phyloP scores from a whole-genome alignment of 2,329 filamentous ascomycete species.

The Neonectria ditissima region DNA sequence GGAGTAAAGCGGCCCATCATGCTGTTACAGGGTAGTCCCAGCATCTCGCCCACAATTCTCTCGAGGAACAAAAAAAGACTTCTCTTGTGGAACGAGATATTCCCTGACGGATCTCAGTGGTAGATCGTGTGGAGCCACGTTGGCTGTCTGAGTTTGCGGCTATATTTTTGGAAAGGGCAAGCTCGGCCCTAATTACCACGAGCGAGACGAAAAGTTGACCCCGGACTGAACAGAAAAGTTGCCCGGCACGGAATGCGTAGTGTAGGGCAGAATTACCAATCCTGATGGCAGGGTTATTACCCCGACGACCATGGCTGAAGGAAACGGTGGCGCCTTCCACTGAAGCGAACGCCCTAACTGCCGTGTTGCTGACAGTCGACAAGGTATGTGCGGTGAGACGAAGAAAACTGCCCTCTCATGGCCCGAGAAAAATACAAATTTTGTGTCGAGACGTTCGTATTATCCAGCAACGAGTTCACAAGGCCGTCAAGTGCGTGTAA shows the following conservation, averaged over 20 bases:
- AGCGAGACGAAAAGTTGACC: not conserved
- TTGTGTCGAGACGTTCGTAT: slow-evolving; percentile 10
- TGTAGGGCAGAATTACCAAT: not conserved
- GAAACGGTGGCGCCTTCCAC: not conserved
- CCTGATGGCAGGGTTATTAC: slow-evolving; percentile 18
- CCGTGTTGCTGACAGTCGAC: slow-evolving; percentile 18
- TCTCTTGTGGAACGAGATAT: not conserved
- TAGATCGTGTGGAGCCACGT: not conserved
- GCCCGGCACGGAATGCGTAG: not conserved
- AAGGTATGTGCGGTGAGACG: not conserved
- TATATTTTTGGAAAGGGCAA: not conserved
- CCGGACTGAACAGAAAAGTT: not conserved
- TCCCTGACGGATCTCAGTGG: not conserved
- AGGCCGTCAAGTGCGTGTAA: not conserved
- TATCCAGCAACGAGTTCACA: slow-evolving; percentile 9
- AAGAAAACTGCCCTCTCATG: slow-evolving; percentile 1
- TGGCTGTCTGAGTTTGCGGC: not conserved
- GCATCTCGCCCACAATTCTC: not conserved
- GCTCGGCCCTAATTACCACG: not conserved
- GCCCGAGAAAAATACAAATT: not conserved
- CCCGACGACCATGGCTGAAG: not conserved
- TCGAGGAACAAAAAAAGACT: not conserved
- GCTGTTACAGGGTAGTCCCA: not conserved
- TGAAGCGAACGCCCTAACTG: not conserved
- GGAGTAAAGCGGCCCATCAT: not conserved